A percentile compares a stretch with the other conserved stretches of the same genome.
Evolutionary conservation across 2,329 filamentous ascomycete genomes (phyloP).

Genomic region (Whalleya microplaca): DNA sequence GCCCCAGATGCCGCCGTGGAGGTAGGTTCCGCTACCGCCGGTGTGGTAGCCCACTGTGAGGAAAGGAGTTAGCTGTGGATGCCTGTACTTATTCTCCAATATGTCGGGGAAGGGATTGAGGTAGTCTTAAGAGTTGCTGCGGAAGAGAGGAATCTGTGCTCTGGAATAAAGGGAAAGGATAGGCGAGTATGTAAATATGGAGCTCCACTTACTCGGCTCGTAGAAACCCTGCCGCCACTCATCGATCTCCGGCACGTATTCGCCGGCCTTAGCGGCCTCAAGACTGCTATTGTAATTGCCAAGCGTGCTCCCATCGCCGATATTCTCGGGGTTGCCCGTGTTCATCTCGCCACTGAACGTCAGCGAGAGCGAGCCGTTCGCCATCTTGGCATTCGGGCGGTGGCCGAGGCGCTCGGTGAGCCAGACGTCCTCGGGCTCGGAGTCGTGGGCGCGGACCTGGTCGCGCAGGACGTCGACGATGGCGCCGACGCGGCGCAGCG

Average conservation of each 20-base stretch:
- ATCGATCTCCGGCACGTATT: conserved; percentile 48
- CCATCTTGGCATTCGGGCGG: conserved; percentile 51
- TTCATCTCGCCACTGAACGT: conserved; percentile 56
- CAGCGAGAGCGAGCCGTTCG: conserved; percentile 54
- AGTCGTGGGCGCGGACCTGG: conserved; percentile 47
- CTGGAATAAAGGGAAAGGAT: background rate
- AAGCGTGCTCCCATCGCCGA: conserved; percentile 22
- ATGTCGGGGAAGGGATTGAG: too few species aligned
- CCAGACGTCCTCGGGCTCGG: conserved; percentile 61
- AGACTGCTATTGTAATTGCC: background rate
- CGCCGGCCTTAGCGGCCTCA: conserved; percentile 36
- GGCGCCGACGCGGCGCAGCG: conserved; percentile 54
- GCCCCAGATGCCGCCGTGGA: conserved; percentile 54
- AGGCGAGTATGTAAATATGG: background rate
- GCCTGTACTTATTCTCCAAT: too few species aligned
- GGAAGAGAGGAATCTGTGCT: background rate
- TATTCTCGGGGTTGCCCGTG: conserved; percentile 39
- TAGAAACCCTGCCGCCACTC: conserved; percentile 57
- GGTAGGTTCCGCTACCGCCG: conserved; percentile 49
- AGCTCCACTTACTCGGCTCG: conserved; percentile 45
- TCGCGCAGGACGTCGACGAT: conserved; percentile 56
- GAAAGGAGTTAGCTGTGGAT: background rate
- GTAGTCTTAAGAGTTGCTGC: too few species aligned
- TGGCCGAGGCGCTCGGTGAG: conserved; percentile 55
- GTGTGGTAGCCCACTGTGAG: conserved; percentile 58